Base-by-base conservation (phyloP, 208 protist genomes). In the Phytomonas sp. region DNA sequence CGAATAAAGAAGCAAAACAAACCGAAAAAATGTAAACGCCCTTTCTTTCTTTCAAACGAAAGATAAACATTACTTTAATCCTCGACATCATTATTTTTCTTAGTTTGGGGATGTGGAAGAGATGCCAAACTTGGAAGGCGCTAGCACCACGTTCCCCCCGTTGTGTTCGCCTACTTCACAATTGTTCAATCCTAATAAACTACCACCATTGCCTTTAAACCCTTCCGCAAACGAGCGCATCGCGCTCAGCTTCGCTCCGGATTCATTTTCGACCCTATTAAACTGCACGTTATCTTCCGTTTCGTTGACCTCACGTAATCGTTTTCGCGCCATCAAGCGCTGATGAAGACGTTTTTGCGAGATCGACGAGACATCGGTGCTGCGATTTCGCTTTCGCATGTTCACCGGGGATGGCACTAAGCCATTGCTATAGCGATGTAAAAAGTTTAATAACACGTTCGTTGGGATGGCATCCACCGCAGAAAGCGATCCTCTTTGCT, bases 381-480 rank as follows among this genome's bases (percentile, higher is more conserved):
- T 73, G 2, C 86, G 85, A 19, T 75, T 56, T 26, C 89, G 84
- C 75, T 95, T 95, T 31, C 90, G 85, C 29, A 61, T 60, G 37
- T 69, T 86, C 61, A 87, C 78, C 29, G 75, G 73, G 29, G 70
- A 67, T 16, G 82, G 84, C 34, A 93, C 73, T 30, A 95, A 73
- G 31, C 90, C 90, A 49, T 87, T 81, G 61, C 86, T 95, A 81
- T 93, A 93, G 66, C 83, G 71, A 69, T 92, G 85, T 34, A 95
- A 71, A 63, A 91, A 93, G 60, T 79, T 32, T 29, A 92, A 62
- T 19, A 95, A 56, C 11, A 60, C 61, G 6, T 75, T 45, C 23
- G 91, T 61, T 0, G 90, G 87, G 59, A 95, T 78, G 30, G 62
- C 72, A 3, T 84, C 77, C n/a, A n/a, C n/a, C n/a, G n/a, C n/a